Percentiles rank a stretch among this genome's conserved stretches.
These are phyloP conservation scores for Boletus sp. DNA, from an alignment of 768 basidiomycete genomes.

Conservation along the genomic window DNA sequence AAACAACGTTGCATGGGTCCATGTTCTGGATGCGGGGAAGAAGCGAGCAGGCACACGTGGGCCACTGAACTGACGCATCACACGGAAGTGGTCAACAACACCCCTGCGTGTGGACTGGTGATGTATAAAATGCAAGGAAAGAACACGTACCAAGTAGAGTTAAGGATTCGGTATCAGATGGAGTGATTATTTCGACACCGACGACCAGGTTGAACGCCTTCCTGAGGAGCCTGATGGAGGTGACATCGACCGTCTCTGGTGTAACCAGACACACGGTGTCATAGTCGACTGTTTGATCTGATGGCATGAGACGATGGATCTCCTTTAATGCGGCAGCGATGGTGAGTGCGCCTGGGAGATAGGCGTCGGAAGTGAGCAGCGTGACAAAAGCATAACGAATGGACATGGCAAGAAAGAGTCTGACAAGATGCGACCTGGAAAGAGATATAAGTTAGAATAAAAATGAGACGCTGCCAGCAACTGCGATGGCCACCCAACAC, in stretches of 20 bases:
- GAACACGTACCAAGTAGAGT: constrained; percentile 69
- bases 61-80: constrained; percentile 8
- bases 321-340: constrained; percentile 83
- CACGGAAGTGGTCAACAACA: background rate
- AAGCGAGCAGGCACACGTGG: constrained; percentile 9
- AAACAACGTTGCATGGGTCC: constrained; percentile 18
- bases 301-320: constrained; percentile 45
- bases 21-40: constrained; percentile 7
- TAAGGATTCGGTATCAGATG: constrained; percentile 62
- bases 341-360: constrained; percentile 90
- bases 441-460: constrained; percentile 20
- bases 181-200: constrained; percentile 86
- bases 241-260: constrained; percentile 87
- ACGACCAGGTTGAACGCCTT: constrained; percentile 80
- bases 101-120: constrained; percentile 1
- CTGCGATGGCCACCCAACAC: background rate
- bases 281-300: constrained; percentile 50
- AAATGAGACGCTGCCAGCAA: background rate
- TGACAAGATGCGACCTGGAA: background rate
- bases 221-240: constrained; percentile 73
- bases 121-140: constrained; percentile 4
- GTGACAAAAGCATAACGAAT: constrained; percentile 81
- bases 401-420: constrained; percentile 44
- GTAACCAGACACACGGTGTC: constrained; percentile 89
- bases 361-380: constrained; percentile 86